Percentiles rank a stretch among this genome's conserved stretches.
phyloP scores from a whole-genome alignment of 225 moss, liverwort and hornwort species.

The Lunularia cruciata region DNA sequence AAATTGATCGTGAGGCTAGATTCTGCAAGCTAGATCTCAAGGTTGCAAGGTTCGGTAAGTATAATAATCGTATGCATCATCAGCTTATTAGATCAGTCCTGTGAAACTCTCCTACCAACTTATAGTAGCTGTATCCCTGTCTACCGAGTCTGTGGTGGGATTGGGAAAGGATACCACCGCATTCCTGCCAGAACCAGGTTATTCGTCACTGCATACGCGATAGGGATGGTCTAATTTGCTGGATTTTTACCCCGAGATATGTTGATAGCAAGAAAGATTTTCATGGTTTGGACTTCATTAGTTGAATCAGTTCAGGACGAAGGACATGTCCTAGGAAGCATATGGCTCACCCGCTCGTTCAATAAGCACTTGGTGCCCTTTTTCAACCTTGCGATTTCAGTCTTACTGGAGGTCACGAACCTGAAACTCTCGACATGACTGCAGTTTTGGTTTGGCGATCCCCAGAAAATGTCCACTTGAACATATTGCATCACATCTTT shows the following conservation, averaged over 20 bases:
- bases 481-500: background rate
- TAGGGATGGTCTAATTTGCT: constrained; percentile 33
- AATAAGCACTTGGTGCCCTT: background rate
- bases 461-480: background rate
- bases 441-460: background rate
- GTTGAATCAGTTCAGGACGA: constrained; percentile 30
- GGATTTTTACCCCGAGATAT: constrained; percentile 49
- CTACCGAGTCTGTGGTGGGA: constrained; percentile 28
- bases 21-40: too few relatives aligned
- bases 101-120: too few relatives aligned
- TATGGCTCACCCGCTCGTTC: background rate
- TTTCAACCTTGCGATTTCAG: background rate
- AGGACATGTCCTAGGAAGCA: constrained; percentile 16
- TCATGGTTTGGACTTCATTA: constrained; percentile 11
- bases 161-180: constrained; percentile 20
- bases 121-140: too few relatives aligned
- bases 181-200: constrained; percentile 32
- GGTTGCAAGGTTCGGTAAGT: constrained; percentile 10
- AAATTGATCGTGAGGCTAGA: background rate
- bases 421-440: constrained; percentile 6
- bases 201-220: constrained; percentile 42
- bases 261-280: constrained; percentile 21
- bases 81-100: too few relatives aligned
- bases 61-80: constrained; percentile 26
- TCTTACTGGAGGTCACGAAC: background rate